Conservation (phyloP, 768 basidiomycete genomes). For the Albatrellus ellisii region DNA sequence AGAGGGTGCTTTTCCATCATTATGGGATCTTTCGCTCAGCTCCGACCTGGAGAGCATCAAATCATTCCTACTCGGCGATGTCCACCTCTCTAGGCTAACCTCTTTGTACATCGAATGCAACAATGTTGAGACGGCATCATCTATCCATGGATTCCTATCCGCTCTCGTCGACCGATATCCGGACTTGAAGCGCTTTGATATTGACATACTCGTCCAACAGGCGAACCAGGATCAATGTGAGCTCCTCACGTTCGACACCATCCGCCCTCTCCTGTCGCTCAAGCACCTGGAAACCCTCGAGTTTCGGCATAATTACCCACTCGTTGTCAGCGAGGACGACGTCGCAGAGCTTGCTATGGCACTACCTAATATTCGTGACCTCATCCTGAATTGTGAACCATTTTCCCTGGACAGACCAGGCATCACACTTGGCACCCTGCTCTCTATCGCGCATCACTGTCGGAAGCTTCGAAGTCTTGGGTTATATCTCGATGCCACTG, state of each 20-base stretch:
- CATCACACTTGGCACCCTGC: slow-evolving; percentile 4
- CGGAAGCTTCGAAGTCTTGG: slow-evolving; percentile 8
- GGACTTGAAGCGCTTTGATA: slow-evolving; percentile 1
- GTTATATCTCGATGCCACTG: slow-evolving; percentile 10
- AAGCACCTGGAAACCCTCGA: slow-evolving; percentile 9
- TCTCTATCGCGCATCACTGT: slow-evolving; percentile 5
- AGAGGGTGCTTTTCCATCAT: slow-evolving; percentile 8
- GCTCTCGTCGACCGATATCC: slow-evolving; percentile 9
- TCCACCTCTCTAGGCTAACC: slow-evolving; percentile 6
- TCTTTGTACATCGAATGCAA: slow-evolving; percentile 7
- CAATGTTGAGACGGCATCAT: neutral
- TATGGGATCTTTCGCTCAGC: slow-evolving; percentile 10
- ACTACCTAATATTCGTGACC: slow-evolving; percentile 7
- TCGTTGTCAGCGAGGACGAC: slow-evolving; percentile 10
- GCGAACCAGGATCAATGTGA: slow-evolving; percentile 3
- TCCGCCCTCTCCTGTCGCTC: slow-evolving; percentile 11
- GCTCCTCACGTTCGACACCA: slow-evolving; percentile 3
- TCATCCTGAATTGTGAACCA: slow-evolving; percentile 11
- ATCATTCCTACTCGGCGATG: slow-evolving; percentile 8
- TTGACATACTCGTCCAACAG: slow-evolving; percentile 9
- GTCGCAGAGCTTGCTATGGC: slow-evolving; percentile 8
- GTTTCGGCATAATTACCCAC: slow-evolving; percentile 12
- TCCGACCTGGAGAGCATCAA: slow-evolving; percentile 9
- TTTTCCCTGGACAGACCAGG: slow-evolving; percentile 6
- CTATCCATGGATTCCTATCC: slow-evolving; percentile 6